Percentiles rank a stretch among this genome's conserved stretches.
Evolutionary conservation across 768 basidiomycete genomes (phyloP).

Genomic region (Pisolithus microcarpus): DNA sequence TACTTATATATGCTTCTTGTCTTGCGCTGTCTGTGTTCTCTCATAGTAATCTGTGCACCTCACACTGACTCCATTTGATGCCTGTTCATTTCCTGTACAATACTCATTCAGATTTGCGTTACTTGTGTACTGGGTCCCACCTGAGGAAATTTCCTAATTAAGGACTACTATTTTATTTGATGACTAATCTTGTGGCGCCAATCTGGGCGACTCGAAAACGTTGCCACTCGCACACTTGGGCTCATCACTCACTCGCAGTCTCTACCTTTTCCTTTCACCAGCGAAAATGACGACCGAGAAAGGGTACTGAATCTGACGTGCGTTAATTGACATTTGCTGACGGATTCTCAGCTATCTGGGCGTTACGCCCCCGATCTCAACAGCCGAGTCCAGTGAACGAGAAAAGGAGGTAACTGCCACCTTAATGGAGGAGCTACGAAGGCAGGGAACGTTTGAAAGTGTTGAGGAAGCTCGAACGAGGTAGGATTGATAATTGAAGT

Average conservation of each 20-base stretch:
- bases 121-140: no score
- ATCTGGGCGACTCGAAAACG: no score
- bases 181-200: no score
- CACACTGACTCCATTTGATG: no score
- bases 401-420: slow-evolving; percentile 80
- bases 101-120: no score
- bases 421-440: slow-evolving; percentile 84
- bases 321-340: slow-evolving; percentile 11
- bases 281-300: slow-evolving; percentile 35
- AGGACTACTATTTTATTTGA: no score
- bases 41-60: no score
- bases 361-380: slow-evolving; percentile 82
- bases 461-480: slow-evolving; percentile 83
- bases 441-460: slow-evolving; percentile 82
- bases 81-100: no score
- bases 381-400: slow-evolving; percentile 60
- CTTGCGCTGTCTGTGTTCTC: background rate
- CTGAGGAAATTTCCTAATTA: no score
- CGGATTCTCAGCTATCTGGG: slow-evolving; percentile 54
- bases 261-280: background rate
- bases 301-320: slow-evolving; percentile 25
- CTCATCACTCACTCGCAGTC: background rate
- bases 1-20: no score
- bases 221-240: no score
- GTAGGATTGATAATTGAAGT: slow-evolving; percentile 37